Evolutionary conservation across 129 eudicot genomes (phyloP), one percentile per base, ranked within the genome.

Genomic region (Smallanthus sonchifolius): DNA sequence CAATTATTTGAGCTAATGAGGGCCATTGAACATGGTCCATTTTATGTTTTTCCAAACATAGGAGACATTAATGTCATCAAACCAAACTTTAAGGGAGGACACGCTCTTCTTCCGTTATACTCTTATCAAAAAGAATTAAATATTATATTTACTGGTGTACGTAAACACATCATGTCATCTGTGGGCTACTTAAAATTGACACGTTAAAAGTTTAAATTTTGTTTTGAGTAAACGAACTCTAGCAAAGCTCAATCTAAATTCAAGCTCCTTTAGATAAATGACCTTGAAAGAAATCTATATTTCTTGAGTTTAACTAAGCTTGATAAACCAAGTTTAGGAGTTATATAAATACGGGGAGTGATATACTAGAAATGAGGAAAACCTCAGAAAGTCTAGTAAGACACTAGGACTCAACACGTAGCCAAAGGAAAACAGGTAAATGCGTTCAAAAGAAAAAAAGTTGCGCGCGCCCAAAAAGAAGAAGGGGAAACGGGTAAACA

Each of bases 31-130:
- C 72, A 78, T 74, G 81, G 44, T 59, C 78, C 76, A 55, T 38
- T 55, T 2, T 52, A 32, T 43, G 65, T 38, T 10, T 36, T 44
- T 37, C 54, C 71, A 20, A 59, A 69, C 59, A 59, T 59, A 60
- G 28, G 32, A 59, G 64, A 68, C 40, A 70, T 35, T 77, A 60
- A 60, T 77, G 76, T 47, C 63, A 69, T 59, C 63, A 36, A 60
- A 6, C 81, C 70, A 57, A 67, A 68, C 81, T 77, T 69, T 68
- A 59, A 77, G 70, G 76, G 47, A 49, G 54, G 65, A 52, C 57
- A 49, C 70, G 47, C 65, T 76, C 69, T 59, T 10, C 45, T 69
- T 69, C 76, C n/a, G n/a, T n/a, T n/a, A n/a, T n/a, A n/a, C n/a
- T n/a, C n/a, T n/a, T n/a, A n/a, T n/a, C n/a, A n/a, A n/a, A n/a